These are phyloP conservation scores for Nicotiana otophora DNA, from an alignment of 257 asterid genomes.

Conservation along the genomic window DNA sequence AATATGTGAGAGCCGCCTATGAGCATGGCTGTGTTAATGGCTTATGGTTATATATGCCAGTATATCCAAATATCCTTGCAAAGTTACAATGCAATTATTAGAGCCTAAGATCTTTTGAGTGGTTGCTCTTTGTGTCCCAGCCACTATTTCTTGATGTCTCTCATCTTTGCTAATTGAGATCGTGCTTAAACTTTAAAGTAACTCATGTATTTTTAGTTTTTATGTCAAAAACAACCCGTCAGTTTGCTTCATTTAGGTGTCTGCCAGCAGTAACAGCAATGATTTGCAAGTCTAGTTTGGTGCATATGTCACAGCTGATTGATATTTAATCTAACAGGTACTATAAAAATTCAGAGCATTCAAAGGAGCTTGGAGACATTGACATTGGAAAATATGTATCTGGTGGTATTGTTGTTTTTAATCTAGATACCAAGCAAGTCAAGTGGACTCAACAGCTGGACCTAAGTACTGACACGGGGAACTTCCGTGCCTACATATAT, in stretches of 20 bases:
- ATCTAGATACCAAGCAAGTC: slow-evolving; percentile 91
- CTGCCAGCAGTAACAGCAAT: not conserved
- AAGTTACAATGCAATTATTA: not conserved
- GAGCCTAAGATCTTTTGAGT: not conserved
- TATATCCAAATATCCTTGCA: not conserved
- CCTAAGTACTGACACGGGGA: slow-evolving; percentile 72
- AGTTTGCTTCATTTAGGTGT: slow-evolving; percentile 2
- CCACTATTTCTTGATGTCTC: not conserved
- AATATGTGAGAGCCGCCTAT: not conserved
- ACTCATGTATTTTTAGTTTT: not conserved
- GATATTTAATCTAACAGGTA: slow-evolving; percentile 63
- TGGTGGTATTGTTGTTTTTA: slow-evolving; percentile 94
- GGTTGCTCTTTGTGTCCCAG: not conserved
- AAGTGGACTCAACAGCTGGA: slow-evolving; percentile 88
- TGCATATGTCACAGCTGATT: slow-evolving; percentile 26
- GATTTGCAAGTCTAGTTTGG: not conserved
- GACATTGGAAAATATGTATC: slow-evolving; percentile 96
- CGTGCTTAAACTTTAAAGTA: not conserved
- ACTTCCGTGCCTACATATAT: slow-evolving; percentile 86
- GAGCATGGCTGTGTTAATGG: not conserved
- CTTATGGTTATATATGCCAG: not conserved
- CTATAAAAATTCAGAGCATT: slow-evolving; percentile 93
- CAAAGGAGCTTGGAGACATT: slow-evolving; percentile 88
- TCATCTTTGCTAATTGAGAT: not conserved
- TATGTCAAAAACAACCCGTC: not conserved